Evolutionary conservation across 2,329 filamentous ascomycete genomes (phyloP), one percentile per base, ranked within the genome.

Genomic region (Fusarium nelsonii): DNA sequence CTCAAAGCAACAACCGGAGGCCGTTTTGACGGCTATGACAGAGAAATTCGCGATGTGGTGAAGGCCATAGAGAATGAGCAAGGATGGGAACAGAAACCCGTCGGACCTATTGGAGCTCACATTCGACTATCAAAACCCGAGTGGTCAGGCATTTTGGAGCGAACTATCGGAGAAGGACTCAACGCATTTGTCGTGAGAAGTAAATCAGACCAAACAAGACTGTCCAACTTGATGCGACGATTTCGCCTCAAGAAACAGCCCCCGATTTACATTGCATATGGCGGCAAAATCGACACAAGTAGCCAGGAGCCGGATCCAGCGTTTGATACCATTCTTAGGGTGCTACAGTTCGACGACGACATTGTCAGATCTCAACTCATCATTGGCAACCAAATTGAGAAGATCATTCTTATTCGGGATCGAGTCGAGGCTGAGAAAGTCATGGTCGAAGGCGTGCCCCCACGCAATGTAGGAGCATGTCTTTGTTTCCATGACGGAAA

Each of bases 81-180:
- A 4, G 84, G 89, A 0, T 98, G 97, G 75, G 81, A 83, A 26
- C 82, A 87, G 43, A 90, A 86, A 65, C 96, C 96, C 3, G 83
- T 98, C 34, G 96, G 96, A 0, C 96, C 96, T 1, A 83, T 98
- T 15, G 96, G 94, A 32, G 83, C 89, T 26, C 87, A 96, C 74
- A 85, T 99, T 52, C 90, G 89, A 69, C 82, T 99, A 26, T 81
- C 89, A 36, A 90, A 95, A 70, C 91, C 92, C 1, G 85, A 92
- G 72, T 99, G 96, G 96, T 91, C 91, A 2, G 86, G 88, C 1
- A 89, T 97, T 43, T 79, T 99, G 15, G 96, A 99, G 76, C 91
- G 87, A 66, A 87, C 87, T 2, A 85, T 97, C 45, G 92, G 92
- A n/a, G 79, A 78, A 5, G 84, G 82, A 1, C 81, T 98, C 33